Percentiles rank a stretch among this genome's conserved stretches.
These are phyloP conservation scores for Colletotrichum sp. DNA, from an alignment of 2,329 filamentous ascomycete genomes.

Conservation along the genomic window DNA sequence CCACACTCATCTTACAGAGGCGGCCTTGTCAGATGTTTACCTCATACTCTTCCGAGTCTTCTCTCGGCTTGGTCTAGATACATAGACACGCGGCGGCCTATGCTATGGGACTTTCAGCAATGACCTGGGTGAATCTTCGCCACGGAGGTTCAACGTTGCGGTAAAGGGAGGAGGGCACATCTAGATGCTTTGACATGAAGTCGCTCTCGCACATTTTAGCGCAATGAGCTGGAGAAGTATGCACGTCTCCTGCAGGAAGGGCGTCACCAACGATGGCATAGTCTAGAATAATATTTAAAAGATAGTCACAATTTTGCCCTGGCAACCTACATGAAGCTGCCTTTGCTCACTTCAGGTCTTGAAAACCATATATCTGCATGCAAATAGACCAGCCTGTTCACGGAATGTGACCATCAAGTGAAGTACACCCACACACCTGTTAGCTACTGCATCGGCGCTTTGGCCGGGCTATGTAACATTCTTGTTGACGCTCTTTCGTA, in stretches of 20 bases:
- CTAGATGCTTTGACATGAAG: neutral
- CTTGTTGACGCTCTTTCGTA: neutral
- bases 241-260: too few relatives aligned
- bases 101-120: accelerated
- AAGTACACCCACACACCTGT: too few relatives aligned
- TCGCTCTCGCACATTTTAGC: neutral
- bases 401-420: too few relatives aligned
- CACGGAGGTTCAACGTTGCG: accelerated
- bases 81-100: neutral
- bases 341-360: too few relatives aligned
- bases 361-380: too few relatives aligned
- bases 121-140: neutral
- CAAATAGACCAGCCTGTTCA: accelerated
- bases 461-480: too few relatives aligned
- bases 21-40: neutral
- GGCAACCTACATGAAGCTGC: too few relatives aligned
- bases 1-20: too few relatives aligned
- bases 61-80: neutral
- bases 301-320: accelerated
- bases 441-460: too few relatives aligned
- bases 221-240: too few relatives aligned
- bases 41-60: neutral
- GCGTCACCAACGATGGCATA: neutral
- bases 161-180: neutral
- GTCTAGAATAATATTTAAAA: neutral